Percentiles rank a stretch among this genome's conserved stretches.
Conservation (phyloP, 805 yeast genomes). For the Metschnikowia proteae region DNA sequence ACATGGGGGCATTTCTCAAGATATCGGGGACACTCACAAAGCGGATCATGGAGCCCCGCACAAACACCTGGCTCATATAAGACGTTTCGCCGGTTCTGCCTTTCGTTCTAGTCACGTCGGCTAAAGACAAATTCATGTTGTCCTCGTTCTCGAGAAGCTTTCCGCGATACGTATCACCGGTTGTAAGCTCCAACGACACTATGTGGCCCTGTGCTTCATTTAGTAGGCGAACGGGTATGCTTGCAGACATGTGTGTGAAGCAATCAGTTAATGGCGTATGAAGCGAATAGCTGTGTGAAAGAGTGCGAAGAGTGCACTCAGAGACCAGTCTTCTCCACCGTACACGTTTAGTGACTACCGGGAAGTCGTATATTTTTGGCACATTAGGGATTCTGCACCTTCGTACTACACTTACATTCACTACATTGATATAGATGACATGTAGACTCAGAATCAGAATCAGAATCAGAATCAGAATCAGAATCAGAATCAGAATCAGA, state of each 20-base stretch:
- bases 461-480: no score
- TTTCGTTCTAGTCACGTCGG: conserved; percentile 76
- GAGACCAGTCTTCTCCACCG: not conserved
- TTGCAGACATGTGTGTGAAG: conserved; percentile 47
- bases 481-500: no score
- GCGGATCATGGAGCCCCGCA: conserved; percentile 87
- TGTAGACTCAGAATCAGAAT: no score
- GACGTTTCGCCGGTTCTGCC: conserved; percentile 62
- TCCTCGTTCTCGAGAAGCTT: conserved; percentile 84
- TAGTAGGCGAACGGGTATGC: conserved; percentile 80
- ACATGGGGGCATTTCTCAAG: conserved; percentile 84
- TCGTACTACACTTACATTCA: no score
- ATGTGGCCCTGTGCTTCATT: conserved; percentile 89
- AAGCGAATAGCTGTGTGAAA: no score
- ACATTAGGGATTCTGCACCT: no score
- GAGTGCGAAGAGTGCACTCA: not conserved
- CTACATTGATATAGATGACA: no score
- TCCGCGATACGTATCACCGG: conserved; percentile 88
- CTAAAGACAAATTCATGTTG: conserved; percentile 86
- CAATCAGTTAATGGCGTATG: no score
- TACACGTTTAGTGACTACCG: not conserved
- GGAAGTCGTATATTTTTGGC: no score
- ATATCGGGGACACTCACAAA: conserved; percentile 87
- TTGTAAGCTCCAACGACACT: conserved; percentile 73
- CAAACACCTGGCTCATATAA: conserved; percentile 78